Evolutionary conservation across 164 flowering plant genomes (phyloP).

Genomic region (Houttuynia cordata): DNA sequence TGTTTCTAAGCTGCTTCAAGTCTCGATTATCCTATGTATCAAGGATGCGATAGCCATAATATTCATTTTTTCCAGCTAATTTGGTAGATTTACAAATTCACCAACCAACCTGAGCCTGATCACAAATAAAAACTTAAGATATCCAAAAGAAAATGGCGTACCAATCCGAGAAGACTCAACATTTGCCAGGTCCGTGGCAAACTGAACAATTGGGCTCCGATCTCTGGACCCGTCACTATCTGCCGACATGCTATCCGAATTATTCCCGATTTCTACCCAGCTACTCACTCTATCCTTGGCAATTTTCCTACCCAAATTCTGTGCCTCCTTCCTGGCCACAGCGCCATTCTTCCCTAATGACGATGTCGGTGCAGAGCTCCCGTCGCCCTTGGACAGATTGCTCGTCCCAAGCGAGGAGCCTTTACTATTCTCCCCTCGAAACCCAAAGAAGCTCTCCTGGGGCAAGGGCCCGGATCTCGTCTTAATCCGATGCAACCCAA

Average conservation of each 20-base stretch:
- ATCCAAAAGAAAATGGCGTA: slow-evolving; percentile 1
- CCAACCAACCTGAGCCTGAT: too few species aligned
- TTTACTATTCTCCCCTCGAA: slow-evolving; percentile 2
- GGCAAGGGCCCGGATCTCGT: slow-evolving; percentile 95
- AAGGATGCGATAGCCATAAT: too few species aligned
- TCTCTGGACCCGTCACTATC: slow-evolving; percentile 42
- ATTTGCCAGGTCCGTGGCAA: slow-evolving; percentile 31
- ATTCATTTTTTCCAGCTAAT: too few species aligned
- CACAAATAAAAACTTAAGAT: neutral
- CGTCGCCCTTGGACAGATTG: slow-evolving; percentile 7
- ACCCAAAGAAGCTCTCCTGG: slow-evolving; percentile 83
- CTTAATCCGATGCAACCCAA: slow-evolving; percentile 85
- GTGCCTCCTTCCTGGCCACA: slow-evolving; percentile 1
- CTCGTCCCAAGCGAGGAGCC: slow-evolving; percentile 7
- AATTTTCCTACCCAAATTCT: neutral
- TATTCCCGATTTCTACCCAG: slow-evolving; percentile 31
- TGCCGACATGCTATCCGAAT: slow-evolving; percentile 36
- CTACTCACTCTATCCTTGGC: slow-evolving; percentile 17
- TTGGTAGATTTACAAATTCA: too few species aligned
- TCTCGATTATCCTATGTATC: too few species aligned
- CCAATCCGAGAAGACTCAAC: slow-evolving; percentile 28
- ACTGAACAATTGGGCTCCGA: slow-evolving; percentile 39
- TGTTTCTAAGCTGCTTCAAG: too few species aligned
- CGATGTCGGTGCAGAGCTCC: slow-evolving; percentile 4
- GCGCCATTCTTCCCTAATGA: neutral